Evolutionary conservation across 2,329 filamentous ascomycete genomes (phyloP), one percentile per base, ranked within the genome.

Genomic region (Microdochium trichocladiopsis): DNA sequence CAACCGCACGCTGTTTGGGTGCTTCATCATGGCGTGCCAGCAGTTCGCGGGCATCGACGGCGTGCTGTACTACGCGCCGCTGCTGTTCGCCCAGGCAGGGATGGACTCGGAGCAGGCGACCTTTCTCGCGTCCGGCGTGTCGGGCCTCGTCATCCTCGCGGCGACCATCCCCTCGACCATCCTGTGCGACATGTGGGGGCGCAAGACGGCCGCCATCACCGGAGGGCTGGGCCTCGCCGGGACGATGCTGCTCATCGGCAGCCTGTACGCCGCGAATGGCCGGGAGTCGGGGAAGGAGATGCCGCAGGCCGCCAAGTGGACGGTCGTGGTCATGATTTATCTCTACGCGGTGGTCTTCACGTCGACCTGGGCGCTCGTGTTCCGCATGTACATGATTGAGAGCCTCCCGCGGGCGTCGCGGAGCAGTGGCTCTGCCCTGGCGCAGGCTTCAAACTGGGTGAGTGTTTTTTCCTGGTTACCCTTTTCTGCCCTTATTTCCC

Each of bases 1-100:
- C 1, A 61, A 63, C 1, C 71, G 76, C 2, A 79, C 77, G 1
- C 61, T 71, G 0, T 73, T 84, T 18, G 81, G 74, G 1, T 73
- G 79, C 6, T 84, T 84, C 53, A 64, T 85, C 22, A 74, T 85
- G 69, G 75, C 69, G 1, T 77, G 83, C 67, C 77, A 83, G 53
- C 82, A 85, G 48, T 69, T 84, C 11, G 76, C 70, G 18, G 81
- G 82, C 0, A 84, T 85, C 37, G 82, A 86, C 36, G 82, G 79
- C 0, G 74, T 85, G 0, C 67, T 84, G 2, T 83, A 81, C 55
- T 86, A 86, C 52, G 79, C 82, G 0, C 82, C 83, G 0, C 68
- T 79, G 0, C 66, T 86, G 0, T 85, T 86, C 57, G 69, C 74
- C 21, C 78, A 83, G 52, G 80, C 83, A 0, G 83, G 83, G 0